Percentiles rank a stretch among this genome's conserved stretches.
Evolutionary conservation across 1,284 basidiomycete genomes (phyloP).

Genomic region (Ceratobasidium sp.): DNA sequence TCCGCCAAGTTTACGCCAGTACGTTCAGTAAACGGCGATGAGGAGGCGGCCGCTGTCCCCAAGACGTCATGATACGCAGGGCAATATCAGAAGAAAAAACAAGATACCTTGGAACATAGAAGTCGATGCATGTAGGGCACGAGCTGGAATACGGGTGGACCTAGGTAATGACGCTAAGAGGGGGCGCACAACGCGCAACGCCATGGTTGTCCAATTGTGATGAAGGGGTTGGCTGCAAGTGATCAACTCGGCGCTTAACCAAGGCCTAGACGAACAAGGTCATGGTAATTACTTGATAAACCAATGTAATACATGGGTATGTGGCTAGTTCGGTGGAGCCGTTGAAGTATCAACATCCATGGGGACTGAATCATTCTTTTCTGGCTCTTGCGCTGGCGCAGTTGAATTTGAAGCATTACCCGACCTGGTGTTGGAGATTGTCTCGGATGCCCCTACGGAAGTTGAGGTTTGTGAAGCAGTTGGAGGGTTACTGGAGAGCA

Average conservation of each 20-base stretch:
- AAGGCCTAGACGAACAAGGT: background rate
- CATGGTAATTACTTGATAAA: conserved; percentile 9
- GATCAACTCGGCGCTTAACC: conserved; percentile 22
- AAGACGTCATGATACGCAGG: background rate
- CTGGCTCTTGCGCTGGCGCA: background rate
- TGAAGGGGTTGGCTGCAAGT: conserved; percentile 21
- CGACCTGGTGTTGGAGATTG: background rate
- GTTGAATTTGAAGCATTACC: conserved; percentile 10
- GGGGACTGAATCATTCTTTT: conserved; percentile 31
- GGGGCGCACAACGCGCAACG: conserved; percentile 29
- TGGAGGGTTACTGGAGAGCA: background rate
- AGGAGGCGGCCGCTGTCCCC: conserved; percentile 54
- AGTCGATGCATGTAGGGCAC: conserved; percentile 7
- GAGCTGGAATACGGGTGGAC: background rate
- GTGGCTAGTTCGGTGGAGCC: background rate
- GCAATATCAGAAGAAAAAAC: background rate
- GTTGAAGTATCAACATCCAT: conserved; percentile 33
- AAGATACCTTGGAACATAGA: conserved; percentile 16
- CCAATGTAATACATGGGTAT: conserved; percentile 12
- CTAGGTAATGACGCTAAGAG: conserved; percentile 7
- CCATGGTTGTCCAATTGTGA: conserved; percentile 33
- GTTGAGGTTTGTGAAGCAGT: conserved; percentile 25
- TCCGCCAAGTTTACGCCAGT: conserved; percentile 87
- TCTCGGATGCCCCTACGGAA: background rate
- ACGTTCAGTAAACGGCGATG: conserved; percentile 84